Evolutionary conservation across 257 asterid species (phyloP), one percentile per base, ranked within the genome.

Genomic region (Nicotiana knightiana): DNA sequence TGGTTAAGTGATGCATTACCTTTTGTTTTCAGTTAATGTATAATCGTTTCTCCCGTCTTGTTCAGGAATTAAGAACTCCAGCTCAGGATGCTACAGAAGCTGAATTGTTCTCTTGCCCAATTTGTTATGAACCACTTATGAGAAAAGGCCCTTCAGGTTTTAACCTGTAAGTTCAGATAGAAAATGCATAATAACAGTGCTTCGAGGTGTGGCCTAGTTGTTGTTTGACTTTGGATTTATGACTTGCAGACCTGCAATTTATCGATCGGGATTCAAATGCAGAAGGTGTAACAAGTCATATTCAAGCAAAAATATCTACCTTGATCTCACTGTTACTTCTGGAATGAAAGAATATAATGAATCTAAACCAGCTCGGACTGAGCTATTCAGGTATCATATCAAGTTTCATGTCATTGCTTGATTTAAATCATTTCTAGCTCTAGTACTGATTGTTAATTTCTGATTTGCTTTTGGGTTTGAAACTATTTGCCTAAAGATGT

Each of bases 61-160:
- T 71, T 82, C 87, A 96, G 98, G 97, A 89, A 85, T 85, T 87
- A 55, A 86, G 53, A 61, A 86, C 82, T 67, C 88, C 86, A 70
- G 80, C 82, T 37, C 82, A 80, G 48, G 91, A 85, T 65, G 77
- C 86, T 63, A 85, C 90, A 8, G 84, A 85, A 59, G 87, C 84
- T 33, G 97, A 91, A 78, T 92, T 94, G 83, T 92, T 96, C 86
- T 93, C 98, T 59, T 94, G 98, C 84, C 97, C 99, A 32, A 91
- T 96, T 75, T 94, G 98, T 83, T 94, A 92, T 37, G 98, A 92
- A 79, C 98, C 96, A 35, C 89, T 94, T 70, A 86, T 90, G 79
- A 89, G 98, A 79, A 96, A 91, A 87, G 99, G 99, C 4, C 99
- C 99, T 84, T 67, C 97, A 16, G 99, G 98, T 76, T 96, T 94